Conservation (phyloP, 2,329 filamentous ascomycete species). For the Neofusicoccum sp. region DNA sequence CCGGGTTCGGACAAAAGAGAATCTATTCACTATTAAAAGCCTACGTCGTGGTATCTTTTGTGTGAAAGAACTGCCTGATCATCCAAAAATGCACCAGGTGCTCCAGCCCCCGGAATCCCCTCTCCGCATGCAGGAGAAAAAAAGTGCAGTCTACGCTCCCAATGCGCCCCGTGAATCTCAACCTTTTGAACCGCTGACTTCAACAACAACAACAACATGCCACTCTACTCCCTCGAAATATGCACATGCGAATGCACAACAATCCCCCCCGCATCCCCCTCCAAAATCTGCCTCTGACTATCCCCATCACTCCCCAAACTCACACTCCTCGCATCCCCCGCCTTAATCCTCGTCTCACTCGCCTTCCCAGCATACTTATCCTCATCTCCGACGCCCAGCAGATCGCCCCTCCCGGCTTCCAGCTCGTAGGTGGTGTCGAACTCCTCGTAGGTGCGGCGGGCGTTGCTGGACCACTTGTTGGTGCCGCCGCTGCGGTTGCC, state of each 20-base stretch:
- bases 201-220: not conserved
- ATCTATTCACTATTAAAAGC: not conserved
- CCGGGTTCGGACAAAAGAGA: too few relatives aligned
- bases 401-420: not conserved
- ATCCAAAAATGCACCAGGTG: not conserved
- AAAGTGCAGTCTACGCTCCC: not conserved
- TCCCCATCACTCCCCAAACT: conserved; percentile 9
- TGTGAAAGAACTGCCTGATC: not conserved
- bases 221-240: conserved; percentile 4
- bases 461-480: not conserved
- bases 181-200: not conserved
- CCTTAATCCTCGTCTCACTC: conserved; percentile 5
- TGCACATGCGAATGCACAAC: conserved; percentile 19
- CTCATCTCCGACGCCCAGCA: not conserved
- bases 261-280: conserved; percentile 27
- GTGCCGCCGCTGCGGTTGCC: not conserved
- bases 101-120: not conserved
- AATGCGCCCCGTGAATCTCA: not conserved
- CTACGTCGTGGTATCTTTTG: conserved; percentile 3
- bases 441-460: conserved; percentile 10
- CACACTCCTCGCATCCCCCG: not conserved
- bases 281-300: conserved; percentile 59
- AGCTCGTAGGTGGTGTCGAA: conserved; percentile 17
- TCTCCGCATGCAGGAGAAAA: not conserved
- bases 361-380: not conserved